phyloP scores from a whole-genome alignment of 306 rosid species.

The Trifolium pratense region DNA sequence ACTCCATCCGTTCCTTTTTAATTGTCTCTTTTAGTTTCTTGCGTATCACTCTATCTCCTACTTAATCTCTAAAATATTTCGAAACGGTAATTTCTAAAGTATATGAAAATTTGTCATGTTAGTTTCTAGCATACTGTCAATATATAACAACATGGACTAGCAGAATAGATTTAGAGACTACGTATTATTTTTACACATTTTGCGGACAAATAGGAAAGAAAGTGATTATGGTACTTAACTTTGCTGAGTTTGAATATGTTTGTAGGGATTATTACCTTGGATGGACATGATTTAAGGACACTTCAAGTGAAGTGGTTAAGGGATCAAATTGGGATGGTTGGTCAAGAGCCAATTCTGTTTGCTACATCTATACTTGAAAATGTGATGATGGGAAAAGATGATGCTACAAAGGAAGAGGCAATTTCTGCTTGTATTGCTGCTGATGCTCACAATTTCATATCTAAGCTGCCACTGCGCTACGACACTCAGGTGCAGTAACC shows the following conservation, averaged over 20 bases:
- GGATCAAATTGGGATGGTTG: conserved; percentile 88
- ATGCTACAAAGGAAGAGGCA: conserved; percentile 78
- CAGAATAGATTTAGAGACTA: too few species aligned
- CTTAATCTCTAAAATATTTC: too few species aligned
- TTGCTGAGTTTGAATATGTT: conserved; percentile 36
- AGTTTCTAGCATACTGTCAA: too few species aligned
- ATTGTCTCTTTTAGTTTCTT: neutral
- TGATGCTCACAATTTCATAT: conserved; percentile 80
- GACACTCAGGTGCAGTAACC: conserved; percentile 68
- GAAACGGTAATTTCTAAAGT: neutral
- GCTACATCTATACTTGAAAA: conserved; percentile 81
- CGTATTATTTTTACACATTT: too few species aligned
- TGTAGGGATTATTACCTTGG: conserved; percentile 73
- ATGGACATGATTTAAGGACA: conserved; percentile 76
- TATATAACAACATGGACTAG: too few species aligned
- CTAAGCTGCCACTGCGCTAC: conserved; percentile 76
- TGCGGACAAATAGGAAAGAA: too few species aligned
- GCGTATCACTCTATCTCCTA: too few species aligned
- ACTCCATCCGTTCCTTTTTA: neutral
- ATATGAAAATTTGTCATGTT: neutral
- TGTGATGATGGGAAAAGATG: conserved; percentile 89
- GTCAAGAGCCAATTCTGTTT: conserved; percentile 89
- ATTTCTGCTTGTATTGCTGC: conserved; percentile 82
- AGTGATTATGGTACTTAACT: neutral
- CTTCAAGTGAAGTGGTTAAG: conserved; percentile 88